Conservation (phyloP, 2,329 filamentous ascomycete species). For the Pseudofabraea citricarpa region DNA sequence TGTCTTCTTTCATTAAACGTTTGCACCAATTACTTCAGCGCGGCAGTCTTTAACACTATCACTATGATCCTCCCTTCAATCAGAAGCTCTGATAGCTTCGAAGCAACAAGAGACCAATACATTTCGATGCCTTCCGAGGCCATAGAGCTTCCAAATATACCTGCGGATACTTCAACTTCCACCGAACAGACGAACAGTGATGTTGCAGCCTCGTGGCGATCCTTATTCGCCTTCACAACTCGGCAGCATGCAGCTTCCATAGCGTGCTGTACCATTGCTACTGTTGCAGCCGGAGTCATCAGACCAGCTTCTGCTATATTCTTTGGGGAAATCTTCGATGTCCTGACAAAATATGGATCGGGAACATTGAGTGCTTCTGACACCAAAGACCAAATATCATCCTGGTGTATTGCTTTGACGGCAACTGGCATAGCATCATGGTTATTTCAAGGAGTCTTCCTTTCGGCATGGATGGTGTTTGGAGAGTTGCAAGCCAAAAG, state of each 20-base stretch:
- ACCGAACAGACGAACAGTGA: not conserved
- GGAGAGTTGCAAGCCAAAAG: slow-evolving; percentile 74
- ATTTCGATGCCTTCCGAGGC: not conserved
- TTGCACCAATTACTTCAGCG: no score
- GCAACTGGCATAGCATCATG: slow-evolving; percentile 61
- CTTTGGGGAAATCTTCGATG: slow-evolving; percentile 69
- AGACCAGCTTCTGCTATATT: slow-evolving; percentile 64
- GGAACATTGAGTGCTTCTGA: slow-evolving; percentile 42
- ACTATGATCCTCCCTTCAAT: not conserved
- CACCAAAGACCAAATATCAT: slow-evolving; percentile 51
- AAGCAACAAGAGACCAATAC: not conserved
- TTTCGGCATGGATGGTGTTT: slow-evolving; percentile 69
- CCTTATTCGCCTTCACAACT: slow-evolving; percentile 69
- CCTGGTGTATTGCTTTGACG: slow-evolving; percentile 58
- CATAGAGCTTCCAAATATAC: not conserved
- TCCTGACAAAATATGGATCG: slow-evolving; percentile 61
- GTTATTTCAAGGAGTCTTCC: slow-evolving; percentile 61
- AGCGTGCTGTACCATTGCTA: slow-evolving; percentile 46
- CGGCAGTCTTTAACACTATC: not conserved
- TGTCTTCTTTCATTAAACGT: not conserved
- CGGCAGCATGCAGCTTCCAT: slow-evolving; percentile 52
- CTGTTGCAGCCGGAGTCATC: slow-evolving; percentile 55
- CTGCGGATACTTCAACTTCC: not conserved
- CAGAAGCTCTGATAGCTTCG: not conserved
- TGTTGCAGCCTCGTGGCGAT: slow-evolving; percentile 19